phyloP scores from a whole-genome alignment of 2,329 filamentous ascomycete genomes.

The Alternaria sp. region DNA sequence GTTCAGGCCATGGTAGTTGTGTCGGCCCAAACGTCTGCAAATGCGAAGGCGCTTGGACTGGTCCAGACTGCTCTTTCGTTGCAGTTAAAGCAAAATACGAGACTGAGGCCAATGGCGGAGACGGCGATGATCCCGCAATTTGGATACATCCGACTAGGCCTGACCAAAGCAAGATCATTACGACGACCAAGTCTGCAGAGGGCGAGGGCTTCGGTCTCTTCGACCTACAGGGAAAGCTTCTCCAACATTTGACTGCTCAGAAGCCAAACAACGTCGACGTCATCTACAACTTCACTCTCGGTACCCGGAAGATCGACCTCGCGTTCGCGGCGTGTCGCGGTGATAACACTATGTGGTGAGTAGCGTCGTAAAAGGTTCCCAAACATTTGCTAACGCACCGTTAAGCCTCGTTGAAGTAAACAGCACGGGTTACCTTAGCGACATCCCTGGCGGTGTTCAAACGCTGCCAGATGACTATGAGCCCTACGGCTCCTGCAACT shows the following conservation, averaged over 20 bases:
- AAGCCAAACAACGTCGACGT: slow-evolving; percentile 65
- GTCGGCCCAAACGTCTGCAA: slow-evolving; percentile 37
- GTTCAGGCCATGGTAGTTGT: slow-evolving; percentile 39
- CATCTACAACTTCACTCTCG: slow-evolving; percentile 59
- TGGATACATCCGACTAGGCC: slow-evolving; percentile 43
- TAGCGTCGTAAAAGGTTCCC: not conserved
- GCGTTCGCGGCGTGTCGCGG: slow-evolving; percentile 61
- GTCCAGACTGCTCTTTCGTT: slow-evolving; percentile 40
- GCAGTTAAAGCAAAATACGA: slow-evolving; percentile 42
- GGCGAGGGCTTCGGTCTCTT: slow-evolving; percentile 62
- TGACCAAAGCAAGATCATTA: slow-evolving; percentile 59
- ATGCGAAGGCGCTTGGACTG: slow-evolving; percentile 36
- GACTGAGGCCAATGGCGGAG: slow-evolving; percentile 44
- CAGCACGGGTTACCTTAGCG: slow-evolving; percentile 54
- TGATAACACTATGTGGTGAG: slow-evolving; percentile 63
- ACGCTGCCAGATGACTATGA: slow-evolving; percentile 56
- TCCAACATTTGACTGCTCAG: slow-evolving; percentile 56
- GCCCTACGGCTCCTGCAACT: slow-evolving; percentile 63
- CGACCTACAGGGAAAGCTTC: slow-evolving; percentile 57
- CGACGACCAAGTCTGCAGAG: slow-evolving; percentile 60
- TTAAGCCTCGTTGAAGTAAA: slow-evolving; percentile 60
- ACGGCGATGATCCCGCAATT: slow-evolving; percentile 45
- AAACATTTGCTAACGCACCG: not conserved
- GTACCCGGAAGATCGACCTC: slow-evolving; percentile 57
- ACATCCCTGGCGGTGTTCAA: slow-evolving; percentile 59